A percentile compares a stretch with the other conserved stretches of the same genome.
Conservation (phyloP, 192 early-diverging fungal genomes). For the Dissophora globulifera region DNA sequence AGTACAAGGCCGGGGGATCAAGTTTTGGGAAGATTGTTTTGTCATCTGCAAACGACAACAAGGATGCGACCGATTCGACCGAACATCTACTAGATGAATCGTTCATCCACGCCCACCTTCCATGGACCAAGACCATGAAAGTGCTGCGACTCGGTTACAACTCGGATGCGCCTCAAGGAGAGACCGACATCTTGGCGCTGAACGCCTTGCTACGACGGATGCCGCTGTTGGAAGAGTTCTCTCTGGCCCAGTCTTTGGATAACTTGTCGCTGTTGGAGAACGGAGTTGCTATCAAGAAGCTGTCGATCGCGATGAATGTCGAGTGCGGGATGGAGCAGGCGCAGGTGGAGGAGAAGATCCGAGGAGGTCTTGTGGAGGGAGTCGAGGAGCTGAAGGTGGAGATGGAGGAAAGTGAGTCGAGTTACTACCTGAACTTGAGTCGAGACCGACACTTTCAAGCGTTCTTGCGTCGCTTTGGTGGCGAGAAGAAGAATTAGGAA, state of each 20-base stretch:
- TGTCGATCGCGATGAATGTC: conserved; percentile 18
- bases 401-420: conserved; percentile 27
- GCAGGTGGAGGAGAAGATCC: conserved; percentile 10
- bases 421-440: conserved; percentile 26
- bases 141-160: conserved; percentile 25
- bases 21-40: conserved; percentile 27
- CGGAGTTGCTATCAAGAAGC: neutral
- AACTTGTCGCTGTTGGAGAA: conserved; percentile 12
- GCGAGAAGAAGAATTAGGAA: conserved; percentile 23
- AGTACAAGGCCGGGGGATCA: conserved; percentile 22
- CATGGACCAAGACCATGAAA: conserved; percentile 17
- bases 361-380: neutral
- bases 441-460: conserved; percentile 37
- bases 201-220: conserved; percentile 13
- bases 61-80: neutral
- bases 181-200: conserved; percentile 13
- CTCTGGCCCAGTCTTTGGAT: conserved; percentile 19
- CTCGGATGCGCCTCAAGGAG: conserved; percentile 18
- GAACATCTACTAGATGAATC: neutral
- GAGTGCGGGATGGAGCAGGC: conserved; percentile 19
- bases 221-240: conserved; percentile 17
- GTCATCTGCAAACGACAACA: no score
- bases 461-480: conserved; percentile 28
- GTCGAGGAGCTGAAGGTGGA: conserved; percentile 7
- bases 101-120: neutral